Conservation (phyloP, 495 filamentous ascomycete genomes). For the Neurospora tetraspora region DNA sequence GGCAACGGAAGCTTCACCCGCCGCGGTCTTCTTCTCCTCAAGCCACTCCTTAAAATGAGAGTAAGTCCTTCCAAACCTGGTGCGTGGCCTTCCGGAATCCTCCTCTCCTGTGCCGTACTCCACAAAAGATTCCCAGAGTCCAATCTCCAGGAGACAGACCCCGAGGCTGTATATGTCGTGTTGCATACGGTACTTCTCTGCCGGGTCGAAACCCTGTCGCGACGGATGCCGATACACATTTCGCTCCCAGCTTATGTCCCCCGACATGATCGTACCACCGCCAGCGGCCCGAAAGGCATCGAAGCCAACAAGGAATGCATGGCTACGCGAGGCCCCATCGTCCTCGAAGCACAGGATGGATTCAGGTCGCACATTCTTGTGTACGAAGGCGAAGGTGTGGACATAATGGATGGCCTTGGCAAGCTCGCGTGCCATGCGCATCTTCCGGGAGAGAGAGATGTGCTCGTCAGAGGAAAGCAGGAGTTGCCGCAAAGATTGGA, state of each 20-base stretch:
- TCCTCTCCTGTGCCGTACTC: constrained; percentile 1
- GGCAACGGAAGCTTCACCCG: background rate
- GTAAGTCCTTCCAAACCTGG: background rate
- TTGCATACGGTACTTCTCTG: constrained; percentile 41
- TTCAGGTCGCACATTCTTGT: background rate
- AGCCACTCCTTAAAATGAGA: background rate
- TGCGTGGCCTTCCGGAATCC: background rate
- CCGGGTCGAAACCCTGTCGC: constrained; percentile 31
- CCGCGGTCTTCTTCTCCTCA: background rate
- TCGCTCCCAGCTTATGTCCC: constrained; percentile 33
- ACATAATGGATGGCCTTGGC: background rate
- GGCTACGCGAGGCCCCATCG: constrained; percentile 19
- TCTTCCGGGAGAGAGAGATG: background rate
- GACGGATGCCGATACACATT: constrained; percentile 47
- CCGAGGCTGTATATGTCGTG: constrained; percentile 58
- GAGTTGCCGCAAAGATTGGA: background rate
- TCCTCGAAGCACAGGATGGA: background rate
- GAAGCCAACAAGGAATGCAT: background rate
- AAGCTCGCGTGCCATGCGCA: background rate
- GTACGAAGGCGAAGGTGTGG: background rate
- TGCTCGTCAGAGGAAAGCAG: background rate
- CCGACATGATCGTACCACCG: background rate
- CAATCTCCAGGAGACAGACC: constrained; percentile 50
- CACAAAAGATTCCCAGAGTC: constrained; percentile 43
- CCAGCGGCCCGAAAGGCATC: background rate